phyloP scores from a whole-genome alignment of 257 asterid species.

The Solanum okadae region DNA sequence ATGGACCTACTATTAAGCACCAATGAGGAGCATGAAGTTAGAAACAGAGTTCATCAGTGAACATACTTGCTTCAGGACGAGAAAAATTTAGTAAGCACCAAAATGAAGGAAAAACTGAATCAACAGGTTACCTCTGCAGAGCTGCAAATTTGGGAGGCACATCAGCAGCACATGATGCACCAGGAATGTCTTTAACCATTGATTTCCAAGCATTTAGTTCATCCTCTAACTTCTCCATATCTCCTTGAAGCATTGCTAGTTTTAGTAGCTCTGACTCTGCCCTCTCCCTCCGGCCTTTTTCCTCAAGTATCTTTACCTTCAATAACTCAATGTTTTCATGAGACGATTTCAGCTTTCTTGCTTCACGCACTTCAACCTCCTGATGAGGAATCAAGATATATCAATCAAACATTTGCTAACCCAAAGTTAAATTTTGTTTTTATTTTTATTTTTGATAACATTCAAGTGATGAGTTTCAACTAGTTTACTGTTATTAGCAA shows the following conservation, averaged over 20 bases:
- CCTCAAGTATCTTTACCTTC: constrained; percentile 86
- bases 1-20: not conserved
- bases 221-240: constrained; percentile 51
- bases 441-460: not conserved
- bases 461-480: not conserved
- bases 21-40: not conserved
- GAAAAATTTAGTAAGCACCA: not conserved
- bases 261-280: constrained; percentile 71
- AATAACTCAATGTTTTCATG: constrained; percentile 57
- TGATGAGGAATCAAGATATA: constrained; percentile 21
- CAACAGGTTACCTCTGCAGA: constrained; percentile 61
- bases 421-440: not conserved
- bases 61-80: not conserved
- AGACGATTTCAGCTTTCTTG: constrained; percentile 73
- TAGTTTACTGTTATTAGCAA: not conserved
- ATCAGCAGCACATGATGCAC: constrained; percentile 75
- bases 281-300: constrained; percentile 72
- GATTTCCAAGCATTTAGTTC: constrained; percentile 83
- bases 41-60: not conserved
- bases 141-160: constrained; percentile 53
- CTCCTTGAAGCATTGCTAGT: constrained; percentile 41
- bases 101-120: not conserved
- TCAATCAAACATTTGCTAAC: not conserved
- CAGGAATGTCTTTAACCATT: constrained; percentile 73
- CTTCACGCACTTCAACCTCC: constrained; percentile 93